A percentile compares a stretch with the other conserved stretches of the same genome.
phyloP scores from a whole-genome alignment of 2,329 filamentous ascomycete genomes.

The Plenodomus tracheiphilus region DNA sequence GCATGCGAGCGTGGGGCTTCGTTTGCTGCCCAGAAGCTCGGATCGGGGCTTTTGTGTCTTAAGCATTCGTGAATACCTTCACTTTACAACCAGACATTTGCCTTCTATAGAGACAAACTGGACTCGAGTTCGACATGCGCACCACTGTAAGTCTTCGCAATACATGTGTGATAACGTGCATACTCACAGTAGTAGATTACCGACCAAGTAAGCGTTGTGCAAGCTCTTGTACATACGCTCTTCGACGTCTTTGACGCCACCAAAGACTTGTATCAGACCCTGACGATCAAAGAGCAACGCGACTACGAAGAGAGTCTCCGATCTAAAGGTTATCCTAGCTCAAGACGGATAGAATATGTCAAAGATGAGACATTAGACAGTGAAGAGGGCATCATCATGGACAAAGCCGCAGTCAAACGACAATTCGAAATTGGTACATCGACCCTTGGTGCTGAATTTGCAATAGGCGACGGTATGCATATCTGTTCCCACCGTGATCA shows the following conservation, averaged over 20 bases:
- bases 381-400: conserved; percentile 35
- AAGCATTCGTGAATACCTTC: conserved; percentile 18
- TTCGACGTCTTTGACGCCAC: conserved; percentile 42
- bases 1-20: conserved; percentile 22
- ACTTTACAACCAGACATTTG: conserved; percentile 15
- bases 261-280: conserved; percentile 36
- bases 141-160: conserved; percentile 24
- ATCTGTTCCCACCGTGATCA: not conserved
- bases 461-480: conserved; percentile 38
- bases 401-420: conserved; percentile 37
- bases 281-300: conserved; percentile 37
- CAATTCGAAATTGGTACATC: conserved; percentile 36
- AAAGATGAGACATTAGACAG: conserved; percentile 29
- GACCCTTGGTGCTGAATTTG: conserved; percentile 33
- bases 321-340: conserved; percentile 33
- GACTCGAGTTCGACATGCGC: conserved; percentile 24
- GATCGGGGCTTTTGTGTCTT: conserved; percentile 16
- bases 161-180: not conserved
- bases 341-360: conserved; percentile 30
- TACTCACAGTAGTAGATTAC: conserved; percentile 26
- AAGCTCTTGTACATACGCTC: conserved; percentile 36
- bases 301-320: conserved; percentile 34
- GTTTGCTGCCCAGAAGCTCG: conserved; percentile 15
- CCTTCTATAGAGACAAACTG: conserved; percentile 11
- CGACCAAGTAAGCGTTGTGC: conserved; percentile 35